phyloP scores from a whole-genome alignment of 2,329 filamentous ascomycete species.

The Colletotrichum eleusines region DNA sequence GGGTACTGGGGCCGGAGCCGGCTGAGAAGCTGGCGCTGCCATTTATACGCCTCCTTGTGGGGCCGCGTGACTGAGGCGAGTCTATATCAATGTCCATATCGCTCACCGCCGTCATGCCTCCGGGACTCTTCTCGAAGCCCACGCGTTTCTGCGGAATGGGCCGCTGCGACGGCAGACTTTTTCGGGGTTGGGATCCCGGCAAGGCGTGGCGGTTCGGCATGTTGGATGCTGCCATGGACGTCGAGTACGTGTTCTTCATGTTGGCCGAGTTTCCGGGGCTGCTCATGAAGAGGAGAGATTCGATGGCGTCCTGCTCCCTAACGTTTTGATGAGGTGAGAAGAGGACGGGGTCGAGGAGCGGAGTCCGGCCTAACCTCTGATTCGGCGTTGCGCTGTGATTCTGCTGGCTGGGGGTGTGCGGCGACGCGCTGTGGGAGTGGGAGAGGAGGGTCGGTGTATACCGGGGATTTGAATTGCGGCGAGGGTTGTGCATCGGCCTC shows the following conservation, averaged over 20 bases:
- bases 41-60: slow-evolving; percentile 45
- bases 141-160: slow-evolving; percentile 59
- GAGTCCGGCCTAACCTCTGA: slow-evolving; percentile 51
- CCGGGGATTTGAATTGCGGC: slow-evolving; percentile 63
- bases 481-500: slow-evolving; percentile 55
- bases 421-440: slow-evolving; percentile 61
- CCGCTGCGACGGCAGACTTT: slow-evolving; percentile 63
- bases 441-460: slow-evolving; percentile 65
- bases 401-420: slow-evolving; percentile 45
- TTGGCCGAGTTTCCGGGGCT: slow-evolving; percentile 79
- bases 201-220: slow-evolving; percentile 52
- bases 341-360: slow-evolving; percentile 65
- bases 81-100: slow-evolving; percentile 61
- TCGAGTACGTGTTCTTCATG: slow-evolving; percentile 67
- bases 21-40: slow-evolving; percentile 46
- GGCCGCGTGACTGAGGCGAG: slow-evolving; percentile 52
- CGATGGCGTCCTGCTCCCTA: slow-evolving; percentile 84
- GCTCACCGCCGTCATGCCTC: slow-evolving; percentile 52
- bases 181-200: slow-evolving; percentile 63
- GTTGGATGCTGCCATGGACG: slow-evolving; percentile 49
- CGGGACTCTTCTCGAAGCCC: slow-evolving; percentile 62
- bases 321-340: slow-evolving; percentile 77
- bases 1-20: slow-evolving; percentile 16
- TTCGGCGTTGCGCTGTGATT: slow-evolving; percentile 45
- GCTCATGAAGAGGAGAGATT: slow-evolving; percentile 85